A percentile compares a stretch with the other conserved stretches of the same genome.
Evolutionary conservation across 192 early-diverging fungal species (phyloP).

Genomic region (Umbelopsis sp.): DNA sequence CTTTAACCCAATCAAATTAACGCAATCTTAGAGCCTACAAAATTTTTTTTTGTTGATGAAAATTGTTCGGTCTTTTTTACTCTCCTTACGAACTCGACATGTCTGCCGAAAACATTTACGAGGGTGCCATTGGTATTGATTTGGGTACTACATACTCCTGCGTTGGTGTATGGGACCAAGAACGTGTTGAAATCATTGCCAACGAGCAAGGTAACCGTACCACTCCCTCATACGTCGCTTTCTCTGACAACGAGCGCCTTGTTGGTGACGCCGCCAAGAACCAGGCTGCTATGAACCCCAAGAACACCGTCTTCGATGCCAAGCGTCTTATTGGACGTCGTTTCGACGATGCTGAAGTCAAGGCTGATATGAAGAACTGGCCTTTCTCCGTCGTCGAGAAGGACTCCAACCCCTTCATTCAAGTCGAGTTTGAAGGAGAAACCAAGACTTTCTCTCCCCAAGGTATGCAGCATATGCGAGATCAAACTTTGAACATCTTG

Average conservation of each 20-base stretch:
- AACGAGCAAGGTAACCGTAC: conserved; percentile 92
- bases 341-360: conserved; percentile 82
- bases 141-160: conserved; percentile 97
- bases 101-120: conserved; percentile 23
- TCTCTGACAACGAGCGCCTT: conserved; percentile 78
- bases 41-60: conserved; percentile 14
- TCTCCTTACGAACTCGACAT: conserved; percentile 21
- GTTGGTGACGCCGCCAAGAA: conserved; percentile 91
- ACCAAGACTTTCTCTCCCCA: conserved; percentile 80
- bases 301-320: conserved; percentile 90
- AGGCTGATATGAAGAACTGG: conserved; percentile 83
- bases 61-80: conserved; percentile 19
- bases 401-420: conserved; percentile 71
- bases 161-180: conserved; percentile 88
- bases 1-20: too few relatives aligned
- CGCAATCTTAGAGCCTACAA: neutral
- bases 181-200: conserved; percentile 94
- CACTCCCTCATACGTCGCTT: conserved; percentile 86
- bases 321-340: conserved; percentile 91
- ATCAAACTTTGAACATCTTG: neutral
- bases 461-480: conserved; percentile 40
- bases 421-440: conserved; percentile 85
- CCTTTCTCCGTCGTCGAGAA: conserved; percentile 80
- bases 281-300: conserved; percentile 89
- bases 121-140: conserved; percentile 42